Evolutionary conservation across 2,329 filamentous ascomycete species (phyloP), one percentile per base, ranked within the genome.

Genomic region (Paracoccidioides brasiliensis): DNA sequence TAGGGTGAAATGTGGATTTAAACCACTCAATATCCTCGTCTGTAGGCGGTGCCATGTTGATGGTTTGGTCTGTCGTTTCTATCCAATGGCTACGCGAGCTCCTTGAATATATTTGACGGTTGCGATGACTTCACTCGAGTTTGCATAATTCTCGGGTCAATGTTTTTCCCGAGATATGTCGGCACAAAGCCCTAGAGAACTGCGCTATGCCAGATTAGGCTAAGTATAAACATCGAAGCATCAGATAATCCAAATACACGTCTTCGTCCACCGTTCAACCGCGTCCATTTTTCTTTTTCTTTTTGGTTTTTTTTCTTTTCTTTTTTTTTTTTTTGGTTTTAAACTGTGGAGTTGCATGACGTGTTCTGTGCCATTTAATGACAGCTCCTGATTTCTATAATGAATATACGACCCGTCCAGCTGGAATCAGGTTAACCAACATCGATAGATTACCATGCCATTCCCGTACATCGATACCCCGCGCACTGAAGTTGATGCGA

Each of bases 401-500:
- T 48, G 35, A 38, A n/a, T 15, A 42, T 40, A 54, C 41, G 33
- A 40, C 41, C 41, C 2, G 40, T 22, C 52, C 37, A n/a, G 33
- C 32, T 12, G 14, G 52, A 43, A 42, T 28, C 38, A 41, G 15
- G 28, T 35, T 15, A 45, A 40, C 41, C 5, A 32, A 30, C 54
- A 45, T 54, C 46, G 12, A 55, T 44, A 55, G n/a, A 5, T 15
- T 57, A 74, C 65, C 63, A 88, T 88, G 84, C 80, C 78, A 57
- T 78, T 80, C 61, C 79, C 80, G 43, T 84, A 83, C 66, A 79
- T 95, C 72, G 86, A 93, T 72, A 94, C 90, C 64, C 91, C 91
- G 65, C 85, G 86, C 68, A 95, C 89, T 59, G 70, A 74, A 64
- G 86, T 90, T 66, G 72, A 84, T 62, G 89, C 86, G 66, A 89